Evolutionary conservation across 495 filamentous ascomycete species (phyloP).

Genomic region (Neurospora sp.): DNA sequence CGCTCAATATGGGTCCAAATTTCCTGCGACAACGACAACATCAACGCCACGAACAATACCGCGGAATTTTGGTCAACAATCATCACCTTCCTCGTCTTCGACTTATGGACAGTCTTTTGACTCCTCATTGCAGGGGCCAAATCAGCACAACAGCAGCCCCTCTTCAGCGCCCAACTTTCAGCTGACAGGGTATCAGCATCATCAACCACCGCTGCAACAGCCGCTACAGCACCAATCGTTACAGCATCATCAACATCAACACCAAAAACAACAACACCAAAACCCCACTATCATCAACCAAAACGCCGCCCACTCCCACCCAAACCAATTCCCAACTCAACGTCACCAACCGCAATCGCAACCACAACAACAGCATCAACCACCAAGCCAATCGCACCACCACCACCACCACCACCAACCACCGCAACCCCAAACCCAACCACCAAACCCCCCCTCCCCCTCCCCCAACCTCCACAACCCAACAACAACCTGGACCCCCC

Average conservation of each 20-base stretch:
- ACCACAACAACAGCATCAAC: neutral
- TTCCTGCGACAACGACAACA: neutral
- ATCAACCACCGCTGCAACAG: neutral
- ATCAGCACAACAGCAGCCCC: neutral
- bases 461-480: neutral
- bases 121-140: neutral
- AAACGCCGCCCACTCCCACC: neutral
- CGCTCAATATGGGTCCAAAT: neutral
- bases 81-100: neutral
- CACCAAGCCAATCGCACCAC: neutral
- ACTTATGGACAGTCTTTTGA: neutral
- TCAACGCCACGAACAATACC: neutral
- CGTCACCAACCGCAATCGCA: neutral
- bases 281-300: neutral
- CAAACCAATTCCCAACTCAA: neutral
- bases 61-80: neutral
- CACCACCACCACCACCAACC: neutral
- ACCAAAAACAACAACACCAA: neutral
- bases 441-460: no score
- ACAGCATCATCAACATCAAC: neutral
- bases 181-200: neutral
- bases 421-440: neutral
- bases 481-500: neutral
- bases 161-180: neutral
- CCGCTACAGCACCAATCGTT: neutral